Base-by-base conservation (phyloP, 352 stramenopile species). In the Pythium aristosporum region DNA sequence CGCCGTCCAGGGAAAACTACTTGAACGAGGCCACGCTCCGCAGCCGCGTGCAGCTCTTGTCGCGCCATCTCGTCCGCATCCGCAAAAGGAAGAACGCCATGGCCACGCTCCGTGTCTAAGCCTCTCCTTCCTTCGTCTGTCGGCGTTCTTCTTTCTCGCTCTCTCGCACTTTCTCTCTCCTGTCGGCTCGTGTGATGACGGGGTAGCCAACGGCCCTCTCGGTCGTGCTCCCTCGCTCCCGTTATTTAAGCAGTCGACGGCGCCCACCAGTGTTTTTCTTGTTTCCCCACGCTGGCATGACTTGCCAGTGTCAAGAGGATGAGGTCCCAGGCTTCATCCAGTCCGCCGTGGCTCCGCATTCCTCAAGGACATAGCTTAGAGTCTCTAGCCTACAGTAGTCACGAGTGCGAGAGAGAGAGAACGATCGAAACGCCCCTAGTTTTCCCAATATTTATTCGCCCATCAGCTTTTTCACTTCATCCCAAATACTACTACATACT, bases 11-110 rank as follows among this genome's bases (percentile, higher is more conserved):
- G 10, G 69, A 83, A 52, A 75, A 82, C 65, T 88, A 88, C 64
- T 44, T 84, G 53, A 74, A 88, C 62, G 76, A 85, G 53, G 62
- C 65, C 36, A 85, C 79, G 21, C 69, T 88, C 2, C 70, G 74
- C 25, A 75, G 66, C 30, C 79, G 79, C 28, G 77, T 85, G 36
- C 79, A 88, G 59, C 60, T 82, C 1, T 57, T 88, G 42, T 83
- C 79, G 41, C 74, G 74, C 18, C 79, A 85, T 57, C 57, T 88
- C 48, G 76, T 88, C 52, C 74, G 79, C 47, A 76, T 82, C 42
- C 76, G 79, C 48, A 84, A 81, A 52, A 67, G 77, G n/a, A 84
- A 85, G 70, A 88, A 88, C 61, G 69, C 70, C 23, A 63, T 79
- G 44, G 72, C 72, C 34, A 75, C 68, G 60, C 71, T 55, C 37